Conservation (phyloP, 345 rosid species). For the Erodium maritimum region DNA sequence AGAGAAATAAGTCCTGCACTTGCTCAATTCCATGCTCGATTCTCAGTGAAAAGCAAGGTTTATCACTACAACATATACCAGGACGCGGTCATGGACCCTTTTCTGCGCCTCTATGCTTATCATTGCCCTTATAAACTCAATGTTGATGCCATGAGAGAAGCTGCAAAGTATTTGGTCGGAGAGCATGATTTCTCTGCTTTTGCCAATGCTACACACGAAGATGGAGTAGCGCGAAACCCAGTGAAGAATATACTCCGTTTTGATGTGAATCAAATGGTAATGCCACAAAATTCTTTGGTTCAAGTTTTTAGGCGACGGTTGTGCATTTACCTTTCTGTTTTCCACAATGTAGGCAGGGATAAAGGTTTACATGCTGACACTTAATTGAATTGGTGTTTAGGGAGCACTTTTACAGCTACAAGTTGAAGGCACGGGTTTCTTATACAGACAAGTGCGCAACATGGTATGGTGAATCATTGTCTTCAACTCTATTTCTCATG, state of each 20-base stretch:
- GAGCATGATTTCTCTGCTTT: conserved; percentile 78
- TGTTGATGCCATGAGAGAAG: conserved; percentile 47
- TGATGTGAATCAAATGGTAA: conserved; percentile 63
- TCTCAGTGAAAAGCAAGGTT: conserved; percentile 60
- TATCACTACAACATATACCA: conserved; percentile 75
- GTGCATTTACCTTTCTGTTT: too few species aligned
- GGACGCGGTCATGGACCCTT: conserved; percentile 72
- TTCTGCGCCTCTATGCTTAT: conserved; percentile 51
- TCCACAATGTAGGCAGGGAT: too few species aligned
- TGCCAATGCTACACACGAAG: conserved; percentile 61
- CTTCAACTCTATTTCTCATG: too few species aligned
- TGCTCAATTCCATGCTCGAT: conserved; percentile 79
- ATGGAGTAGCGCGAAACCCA: conserved; percentile 50
- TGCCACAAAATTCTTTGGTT: conserved; percentile 4
- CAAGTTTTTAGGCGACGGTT: conserved; percentile 1
- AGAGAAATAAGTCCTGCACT: conserved; percentile 70
- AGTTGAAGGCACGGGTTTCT: conserved; percentile 63
- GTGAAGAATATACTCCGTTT: conserved; percentile 58
- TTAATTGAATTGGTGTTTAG: conserved; percentile 19
- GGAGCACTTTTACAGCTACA: conserved; percentile 71
- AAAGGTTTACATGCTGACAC: neutral
- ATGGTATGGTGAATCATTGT: conserved; percentile 12
- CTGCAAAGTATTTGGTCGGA: conserved; percentile 57
- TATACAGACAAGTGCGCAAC: too few species aligned
- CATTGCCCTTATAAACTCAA: conserved; percentile 57